These are phyloP conservation scores for Globisporangium apiculatum DNA, from an alignment of 352 stramenopile genomes.

Conservation along the genomic window DNA sequence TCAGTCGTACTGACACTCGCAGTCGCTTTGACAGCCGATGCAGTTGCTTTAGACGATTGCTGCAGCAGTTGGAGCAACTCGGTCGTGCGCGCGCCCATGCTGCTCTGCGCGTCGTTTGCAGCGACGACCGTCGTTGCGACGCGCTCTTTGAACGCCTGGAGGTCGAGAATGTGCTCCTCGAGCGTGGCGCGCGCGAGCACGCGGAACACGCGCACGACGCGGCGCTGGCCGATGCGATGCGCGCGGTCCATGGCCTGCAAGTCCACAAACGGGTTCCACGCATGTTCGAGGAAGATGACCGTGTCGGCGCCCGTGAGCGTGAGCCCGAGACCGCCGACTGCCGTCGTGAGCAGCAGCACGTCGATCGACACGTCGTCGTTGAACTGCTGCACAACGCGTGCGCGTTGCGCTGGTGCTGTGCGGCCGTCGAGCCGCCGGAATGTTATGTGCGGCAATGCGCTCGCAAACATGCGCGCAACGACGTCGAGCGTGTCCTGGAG, in stretches of 20 bases:
- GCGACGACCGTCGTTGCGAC: slow-evolving; percentile 61
- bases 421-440: slow-evolving; percentile 92
- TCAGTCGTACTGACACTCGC: slow-evolving; percentile 5
- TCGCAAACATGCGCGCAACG: slow-evolving; percentile 85
- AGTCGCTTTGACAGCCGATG: slow-evolving; percentile 27
- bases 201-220: slow-evolving; percentile 69
- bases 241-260: slow-evolving; percentile 89
- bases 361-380: slow-evolving; percentile 90
- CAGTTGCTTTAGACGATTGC: slow-evolving; percentile 29
- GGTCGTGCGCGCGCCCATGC: slow-evolving; percentile 60
- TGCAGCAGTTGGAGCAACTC: slow-evolving; percentile 57
- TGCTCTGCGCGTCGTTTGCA: slow-evolving; percentile 35
- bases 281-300: slow-evolving; percentile 97
- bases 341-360: slow-evolving; percentile 94
- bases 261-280: slow-evolving; percentile 97
- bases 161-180: slow-evolving; percentile 74
- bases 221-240: slow-evolving; percentile 70
- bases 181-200: slow-evolving; percentile 68
- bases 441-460: slow-evolving; percentile 47
- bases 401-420: slow-evolving; percentile 66
- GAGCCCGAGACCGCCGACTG: slow-evolving; percentile 93
- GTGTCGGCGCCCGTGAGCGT: slow-evolving; percentile 96
- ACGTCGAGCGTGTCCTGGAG: slow-evolving; percentile 91
- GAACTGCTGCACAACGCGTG: slow-evolving; percentile 85
- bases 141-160: slow-evolving; percentile 74